Evolutionary conservation across 139 green algal genomes (phyloP), one percentile per base, ranked within the genome.

Genomic region (Volvox reticuliferus): DNA sequence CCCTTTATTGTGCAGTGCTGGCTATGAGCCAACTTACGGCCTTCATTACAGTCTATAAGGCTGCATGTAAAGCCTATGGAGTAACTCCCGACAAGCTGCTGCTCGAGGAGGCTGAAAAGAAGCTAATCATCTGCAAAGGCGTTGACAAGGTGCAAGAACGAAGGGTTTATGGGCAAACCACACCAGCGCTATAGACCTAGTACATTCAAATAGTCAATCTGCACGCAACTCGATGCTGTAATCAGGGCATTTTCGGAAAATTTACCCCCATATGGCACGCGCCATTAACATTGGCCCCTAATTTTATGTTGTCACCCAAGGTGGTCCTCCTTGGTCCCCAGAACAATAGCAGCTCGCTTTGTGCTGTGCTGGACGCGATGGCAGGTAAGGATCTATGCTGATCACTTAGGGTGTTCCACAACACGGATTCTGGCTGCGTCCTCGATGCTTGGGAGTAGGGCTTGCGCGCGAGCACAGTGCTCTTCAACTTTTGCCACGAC

Each of bases 31-130:
- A 94, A 81, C 89, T 94, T 1, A 91, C 67, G 2, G 92, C 89
- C 1, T 83, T 94, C 22, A 30, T 68, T 18, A 88, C 35, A 21
- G 87, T 89, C 1, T 94, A 93, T 62, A 94, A 94, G 44, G 92
- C 86, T 19, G 92, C 92, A 13, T 89, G 85, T 75, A 79, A 89
- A 13, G 33, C 50, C 0, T 87, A 93, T 69, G 80, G 73, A 12
- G 63, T 92, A n/a, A 24, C 36, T 0, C 55, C 79, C 18, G 37
- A 91, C 86, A 94, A 94, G 62, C 18, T 22, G 9, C 24, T 94
- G 14, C 24, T 87, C 12, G 67, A 86, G 37, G 50, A 79, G 62
- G 81, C 92, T 14, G 92, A 94, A 68, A 77, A 88, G 16, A 81
- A 79, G 33, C 81, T 90, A 12, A 21, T 61, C n/a, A 90, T 88